Conservation (phyloP, 345 rosid species). For the Sonneratia alba region DNA sequence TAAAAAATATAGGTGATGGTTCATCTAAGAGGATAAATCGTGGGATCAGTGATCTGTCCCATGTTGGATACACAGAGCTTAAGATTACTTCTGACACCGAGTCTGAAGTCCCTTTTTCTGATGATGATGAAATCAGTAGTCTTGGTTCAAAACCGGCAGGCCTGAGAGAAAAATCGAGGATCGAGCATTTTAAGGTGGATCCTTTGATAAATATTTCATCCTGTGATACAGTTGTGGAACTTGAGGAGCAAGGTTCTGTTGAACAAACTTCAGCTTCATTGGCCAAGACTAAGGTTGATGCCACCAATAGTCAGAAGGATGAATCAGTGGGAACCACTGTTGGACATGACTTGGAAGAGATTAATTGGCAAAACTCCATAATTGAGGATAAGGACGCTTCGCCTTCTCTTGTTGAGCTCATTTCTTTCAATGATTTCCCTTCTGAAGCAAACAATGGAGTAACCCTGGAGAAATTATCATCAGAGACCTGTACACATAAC, state of each 20-base stretch:
- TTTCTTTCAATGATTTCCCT: conserved; percentile 28
- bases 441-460: conserved; percentile 16
- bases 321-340: conserved; percentile 9
- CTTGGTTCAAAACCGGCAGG: conserved; percentile 13
- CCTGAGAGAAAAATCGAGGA: conserved; percentile 20
- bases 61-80: conserved; percentile 60
- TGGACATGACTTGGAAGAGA: conserved; percentile 30
- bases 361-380: conserved; percentile 18
- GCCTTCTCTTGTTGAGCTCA: conserved; percentile 23
- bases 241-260: conserved; percentile 28
- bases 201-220: conserved; percentile 22
- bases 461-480: conserved; percentile 16
- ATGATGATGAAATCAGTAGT: conserved; percentile 20
- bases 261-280: conserved; percentile 6
- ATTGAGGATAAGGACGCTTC: conserved; percentile 14
- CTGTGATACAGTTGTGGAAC: conserved; percentile 22
- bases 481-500: conserved; percentile 40
- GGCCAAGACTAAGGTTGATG: conserved; percentile 16
- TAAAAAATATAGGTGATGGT: conserved; percentile 16
- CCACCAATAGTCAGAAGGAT: not conserved
- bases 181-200: conserved; percentile 21
- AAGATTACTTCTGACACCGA: conserved; percentile 55
- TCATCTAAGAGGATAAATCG: conserved; percentile 16
- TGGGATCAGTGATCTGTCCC: conserved; percentile 36
- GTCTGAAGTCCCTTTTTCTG: conserved; percentile 34